A percentile compares a stretch with the other conserved stretches of the same genome.
These are phyloP conservation scores for Solanum appendiculatum DNA, from an alignment of 257 asterid species.

Conservation along the genomic window DNA sequence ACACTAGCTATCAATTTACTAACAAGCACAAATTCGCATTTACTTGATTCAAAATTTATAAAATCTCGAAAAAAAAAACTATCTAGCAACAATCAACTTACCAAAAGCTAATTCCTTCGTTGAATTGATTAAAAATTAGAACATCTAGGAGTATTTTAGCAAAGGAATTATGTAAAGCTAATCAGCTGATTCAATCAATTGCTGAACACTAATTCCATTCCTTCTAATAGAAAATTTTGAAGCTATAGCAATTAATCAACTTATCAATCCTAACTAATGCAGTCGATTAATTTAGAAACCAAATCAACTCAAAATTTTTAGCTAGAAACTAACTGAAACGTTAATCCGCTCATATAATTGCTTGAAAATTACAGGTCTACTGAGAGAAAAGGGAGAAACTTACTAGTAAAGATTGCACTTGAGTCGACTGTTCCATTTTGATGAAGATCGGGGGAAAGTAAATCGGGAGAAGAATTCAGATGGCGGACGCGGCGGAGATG, in stretches of 20 bases:
- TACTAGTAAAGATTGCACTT: slow-evolving; percentile 96
- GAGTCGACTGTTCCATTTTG: slow-evolving; percentile 95
- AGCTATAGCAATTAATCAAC: not conserved
- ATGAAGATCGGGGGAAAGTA: slow-evolving; percentile 66
- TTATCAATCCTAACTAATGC: not conserved
- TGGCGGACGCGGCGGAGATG: slow-evolving; percentile 83
- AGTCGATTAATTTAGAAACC: not conserved
- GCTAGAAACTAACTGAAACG: not conserved
- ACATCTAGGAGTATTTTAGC: not conserved
- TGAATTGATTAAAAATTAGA: not conserved
- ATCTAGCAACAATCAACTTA: not conserved
- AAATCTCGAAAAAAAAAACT: not conserved
- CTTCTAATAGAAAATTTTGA: not conserved
- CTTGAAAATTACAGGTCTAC: not conserved
- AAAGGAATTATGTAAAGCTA: not conserved
- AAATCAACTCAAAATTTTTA: not conserved
- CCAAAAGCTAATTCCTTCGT: not conserved
- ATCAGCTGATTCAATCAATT: not conserved
- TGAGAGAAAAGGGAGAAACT: not conserved
- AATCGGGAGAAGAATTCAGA: slow-evolving; percentile 81
- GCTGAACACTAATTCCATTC: not conserved
- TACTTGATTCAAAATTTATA: not conserved
- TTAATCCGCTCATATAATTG: not conserved
- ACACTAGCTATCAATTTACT: not conserved
- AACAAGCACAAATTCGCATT: not conserved